Percentiles rank a stretch among this genome's conserved stretches.
Conservation (phyloP, 352 stramenopile species). For the Globisporangium camurandrum region DNA sequence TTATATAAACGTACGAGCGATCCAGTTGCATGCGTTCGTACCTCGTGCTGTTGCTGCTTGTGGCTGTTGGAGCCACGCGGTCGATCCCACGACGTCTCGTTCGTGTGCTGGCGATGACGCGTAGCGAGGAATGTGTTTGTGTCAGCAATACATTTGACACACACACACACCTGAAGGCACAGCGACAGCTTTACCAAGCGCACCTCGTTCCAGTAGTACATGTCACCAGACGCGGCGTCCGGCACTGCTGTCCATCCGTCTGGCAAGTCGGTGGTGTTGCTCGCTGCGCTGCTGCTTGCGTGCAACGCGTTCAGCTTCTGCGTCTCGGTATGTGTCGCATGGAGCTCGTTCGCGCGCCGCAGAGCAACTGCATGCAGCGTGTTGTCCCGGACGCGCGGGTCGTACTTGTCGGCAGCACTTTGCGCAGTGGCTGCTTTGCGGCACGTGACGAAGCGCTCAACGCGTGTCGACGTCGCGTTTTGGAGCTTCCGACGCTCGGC, state of each 20-base stretch:
- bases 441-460: constrained; percentile 26
- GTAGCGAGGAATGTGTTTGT: constrained; percentile 3
- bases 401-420: constrained; percentile 18
- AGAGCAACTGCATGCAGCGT: constrained; percentile 59
- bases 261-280: constrained; percentile 15
- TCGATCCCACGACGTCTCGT: constrained; percentile 71
- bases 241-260: constrained; percentile 45
- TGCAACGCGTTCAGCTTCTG: constrained; percentile 5
- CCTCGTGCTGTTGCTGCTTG: neutral
- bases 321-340: constrained; percentile 19
- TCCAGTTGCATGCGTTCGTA: neutral
- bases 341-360: constrained; percentile 32
- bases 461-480: constrained; percentile 34
- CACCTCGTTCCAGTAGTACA: constrained; percentile 83
- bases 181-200: neutral
- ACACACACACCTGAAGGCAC: neutral
- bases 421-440: constrained; percentile 6
- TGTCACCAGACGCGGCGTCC: constrained; percentile 41
- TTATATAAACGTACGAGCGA: neutral
- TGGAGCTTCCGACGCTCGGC: constrained; percentile 40
- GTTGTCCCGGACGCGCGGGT: constrained; percentile 60
- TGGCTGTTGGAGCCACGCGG: too few species aligned
- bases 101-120: constrained; percentile 34
- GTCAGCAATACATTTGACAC: neutral
- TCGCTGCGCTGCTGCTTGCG: neutral